Percentiles rank a stretch among this genome's conserved stretches.
Conservation (phyloP, 768 basidiomycete genomes). For the Boletus rufocinnamomeus region DNA sequence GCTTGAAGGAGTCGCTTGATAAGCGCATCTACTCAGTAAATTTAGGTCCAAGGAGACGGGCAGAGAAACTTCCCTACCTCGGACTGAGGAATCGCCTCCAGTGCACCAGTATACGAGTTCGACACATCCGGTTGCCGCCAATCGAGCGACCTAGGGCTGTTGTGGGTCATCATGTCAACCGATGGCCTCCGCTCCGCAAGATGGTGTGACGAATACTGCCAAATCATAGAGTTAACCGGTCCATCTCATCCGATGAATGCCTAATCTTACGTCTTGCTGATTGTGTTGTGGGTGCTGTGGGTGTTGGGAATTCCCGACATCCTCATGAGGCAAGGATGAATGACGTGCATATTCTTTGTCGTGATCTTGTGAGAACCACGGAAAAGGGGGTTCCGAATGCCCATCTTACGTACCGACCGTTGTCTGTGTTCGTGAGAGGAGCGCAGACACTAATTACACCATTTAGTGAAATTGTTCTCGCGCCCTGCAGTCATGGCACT, state of each 20-base stretch:
- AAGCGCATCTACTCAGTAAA: slow-evolving; percentile 38
- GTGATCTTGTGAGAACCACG: slow-evolving; percentile 22
- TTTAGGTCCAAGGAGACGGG: slow-evolving; percentile 26
- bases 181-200: slow-evolving; percentile 36
- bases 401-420: slow-evolving; percentile 35
- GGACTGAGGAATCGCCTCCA: slow-evolving; percentile 37
- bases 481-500: slow-evolving; percentile 20
- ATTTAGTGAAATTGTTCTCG: slow-evolving; percentile 23
- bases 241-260: slow-evolving; percentile 15
- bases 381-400: slow-evolving; percentile 9
- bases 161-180: slow-evolving; percentile 37
- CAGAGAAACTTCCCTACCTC: slow-evolving; percentile 30
- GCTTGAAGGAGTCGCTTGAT: slow-evolving; percentile 42
- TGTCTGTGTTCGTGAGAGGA: slow-evolving; percentile 39
- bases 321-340: slow-evolving; percentile 34
- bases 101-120: slow-evolving; percentile 29
- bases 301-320: slow-evolving; percentile 33
- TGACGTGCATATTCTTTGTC: slow-evolving; percentile 37
- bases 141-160: slow-evolving; percentile 35
- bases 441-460: slow-evolving; percentile 31
- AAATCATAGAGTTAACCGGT: slow-evolving; percentile 24
- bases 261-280: slow-evolving; percentile 37
- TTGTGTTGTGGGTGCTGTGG: slow-evolving; percentile 31
- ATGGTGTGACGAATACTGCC: slow-evolving; percentile 36
- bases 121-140: slow-evolving; percentile 38